Base-by-base conservation (phyloP, 2,329 filamentous ascomycete genomes). In the Teratosphaeriaceae sp. region DNA sequence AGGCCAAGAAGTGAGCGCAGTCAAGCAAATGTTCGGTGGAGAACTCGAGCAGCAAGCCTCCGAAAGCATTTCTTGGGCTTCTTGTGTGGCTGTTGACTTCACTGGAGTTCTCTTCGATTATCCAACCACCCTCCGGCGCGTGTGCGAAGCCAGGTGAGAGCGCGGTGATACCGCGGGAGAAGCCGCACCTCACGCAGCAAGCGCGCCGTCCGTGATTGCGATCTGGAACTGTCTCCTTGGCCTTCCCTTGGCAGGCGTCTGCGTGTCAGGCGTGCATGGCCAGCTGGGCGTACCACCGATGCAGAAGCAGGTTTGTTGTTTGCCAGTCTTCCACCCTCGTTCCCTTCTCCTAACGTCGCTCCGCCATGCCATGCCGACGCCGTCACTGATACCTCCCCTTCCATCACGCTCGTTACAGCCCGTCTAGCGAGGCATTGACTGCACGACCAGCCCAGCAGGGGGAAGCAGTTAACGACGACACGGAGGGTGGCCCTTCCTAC, bases 161-260 rank as follows among this genome's bases (percentile, higher is more conserved):
- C n/a, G n/a, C n/a, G n/a, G n/a, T n/a, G n/a, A n/a, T 26, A 26
- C 23, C 6, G 6, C 27, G 27, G 27, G 15, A 30, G 27, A 13
- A 30, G 27, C 27, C 27, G 27, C 27, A n/a, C 5, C 5, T n/a
- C 27, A 30, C 15, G 27, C 13, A n/a, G 27, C 27, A 30, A 30
- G 27, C 27, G 27, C 27, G 27, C 27, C n/a, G n/a, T n/a, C n/a
- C n/a, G n/a, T n/a, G n/a, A n/a, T n/a, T 30, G 27, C 27, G 27
- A 30, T 30, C 27, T 30, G 27, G 27, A 30, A 34, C 31, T 34
- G 18, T 18, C 31, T 20, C 18, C 31, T 34, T 34, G 31, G 31
- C 31, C 20, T 20, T 15, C 11, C 3, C 31, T 34, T 34, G 31
- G 31, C 31, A 18, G 15, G 18, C 18, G 31, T 34, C 31, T 19